These are phyloP conservation scores for Lentinula boryana DNA, from an alignment of 768 basidiomycete genomes.

Conservation along the genomic window DNA sequence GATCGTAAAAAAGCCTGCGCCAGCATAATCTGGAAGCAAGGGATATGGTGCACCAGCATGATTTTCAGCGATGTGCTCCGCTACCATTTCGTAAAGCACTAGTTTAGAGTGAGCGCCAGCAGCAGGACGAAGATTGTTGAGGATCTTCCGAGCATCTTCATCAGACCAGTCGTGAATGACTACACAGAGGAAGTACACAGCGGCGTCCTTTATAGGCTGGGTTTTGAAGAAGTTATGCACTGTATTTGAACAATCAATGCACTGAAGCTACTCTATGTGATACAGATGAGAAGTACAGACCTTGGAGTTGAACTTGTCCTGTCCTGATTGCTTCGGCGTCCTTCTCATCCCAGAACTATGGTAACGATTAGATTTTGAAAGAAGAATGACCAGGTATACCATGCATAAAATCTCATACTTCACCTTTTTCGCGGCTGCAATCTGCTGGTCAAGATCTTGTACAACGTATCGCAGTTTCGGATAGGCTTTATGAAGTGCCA, in stretches of 20 bases:
- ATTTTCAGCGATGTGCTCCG: neutral
- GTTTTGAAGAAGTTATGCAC: constrained; percentile 26
- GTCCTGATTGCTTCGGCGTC: constrained; percentile 18
- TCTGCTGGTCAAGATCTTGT: constrained; percentile 26
- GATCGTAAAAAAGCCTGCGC: no score
- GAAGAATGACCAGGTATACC: neutral
- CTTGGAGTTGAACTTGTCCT: constrained; percentile 21
- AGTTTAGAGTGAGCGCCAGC: constrained; percentile 18
- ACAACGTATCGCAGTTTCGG: constrained; percentile 26
- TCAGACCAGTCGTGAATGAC: constrained; percentile 28
- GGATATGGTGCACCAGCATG: neutral
- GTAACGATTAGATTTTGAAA: neutral
- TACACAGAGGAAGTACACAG: constrained; percentile 20
- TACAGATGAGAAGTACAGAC: constrained; percentile 5
- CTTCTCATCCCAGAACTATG: constrained; percentile 20
- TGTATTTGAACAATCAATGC: neutral
- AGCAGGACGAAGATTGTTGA: constrained; percentile 17
- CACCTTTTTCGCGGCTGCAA: constrained; percentile 20
- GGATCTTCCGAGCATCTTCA: constrained; percentile 17
- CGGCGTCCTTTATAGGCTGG: constrained; percentile 20
- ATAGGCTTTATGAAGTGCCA: constrained; percentile 22
- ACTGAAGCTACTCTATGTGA: neutral
- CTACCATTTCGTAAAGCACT: constrained; percentile 18
- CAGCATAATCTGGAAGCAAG: neutral
- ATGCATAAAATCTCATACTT: neutral